Evolutionary conservation across 2,329 filamentous ascomycete genomes (phyloP), one percentile per base, ranked within the genome.

Genomic region (Xylaria sp.): DNA sequence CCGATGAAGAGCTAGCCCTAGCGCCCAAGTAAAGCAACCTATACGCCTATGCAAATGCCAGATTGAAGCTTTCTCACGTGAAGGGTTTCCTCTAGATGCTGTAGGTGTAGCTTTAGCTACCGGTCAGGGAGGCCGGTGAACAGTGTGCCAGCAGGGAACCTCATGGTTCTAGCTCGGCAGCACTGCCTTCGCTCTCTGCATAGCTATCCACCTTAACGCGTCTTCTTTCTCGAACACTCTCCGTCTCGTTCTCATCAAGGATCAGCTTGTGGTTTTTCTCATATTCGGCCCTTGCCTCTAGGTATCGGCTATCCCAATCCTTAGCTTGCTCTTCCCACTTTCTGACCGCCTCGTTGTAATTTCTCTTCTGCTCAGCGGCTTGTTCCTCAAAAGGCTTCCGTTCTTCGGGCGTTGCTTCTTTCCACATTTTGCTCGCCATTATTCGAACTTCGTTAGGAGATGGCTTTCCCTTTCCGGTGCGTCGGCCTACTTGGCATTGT

Each of bases 341-440:
- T 15, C 80, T 81, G 55, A 90, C 72, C 6, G 83, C 83, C 37
- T 81, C 80, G 27, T 80, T 80, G 67, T 93, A 90, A 1, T 77
- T 80, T 59, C 83, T 81, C 73, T 93, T 93, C 67, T 92, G 89
- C 54, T 83, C 83, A 56, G 88, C 83, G 3, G 90, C 91, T 73
- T 89, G 84, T 27, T 92, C 88, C 49, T 93, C 84, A 71, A 91
- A 98, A 0, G 93, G 93, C 72, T 85, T 83, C 71, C 90, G 91
- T 68, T 87, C 84, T 44, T 90, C 90, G 5, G 87, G 81, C 1
- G 83, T 77, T 0, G 91, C 87, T 51, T 91, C 90, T 68, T 90
- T 91, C 95, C 95, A 99, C 88, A 95, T 93, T 72, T 90, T 89
- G 27, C 93, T 93, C 9, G 95, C 86, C 74, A 93, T 92, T 52